These are phyloP conservation scores for Barbarea vulgaris DNA, from an alignment of 345 rosid species.

Conservation along the genomic window DNA sequence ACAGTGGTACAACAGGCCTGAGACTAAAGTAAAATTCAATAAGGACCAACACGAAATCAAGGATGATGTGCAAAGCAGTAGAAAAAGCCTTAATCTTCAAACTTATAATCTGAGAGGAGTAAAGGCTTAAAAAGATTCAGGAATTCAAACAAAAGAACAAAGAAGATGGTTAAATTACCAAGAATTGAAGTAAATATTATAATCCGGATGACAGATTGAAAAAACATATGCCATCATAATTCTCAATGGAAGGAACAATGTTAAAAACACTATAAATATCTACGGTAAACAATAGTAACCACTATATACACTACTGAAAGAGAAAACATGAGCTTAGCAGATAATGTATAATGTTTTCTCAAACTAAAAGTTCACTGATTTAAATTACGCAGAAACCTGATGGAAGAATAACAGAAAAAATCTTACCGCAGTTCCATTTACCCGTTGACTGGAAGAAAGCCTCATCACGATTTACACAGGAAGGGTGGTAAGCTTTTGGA, in stretches of 20 bases:
- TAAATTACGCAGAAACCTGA: constrained; percentile 13
- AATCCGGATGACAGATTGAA: constrained; percentile 8
- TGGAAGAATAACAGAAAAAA: constrained; percentile 18
- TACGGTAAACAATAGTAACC: constrained; percentile 2
- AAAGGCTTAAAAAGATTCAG: not conserved
- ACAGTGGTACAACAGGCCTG: constrained; percentile 37
- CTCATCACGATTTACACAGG: constrained; percentile 91
- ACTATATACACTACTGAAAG: constrained; percentile 12
- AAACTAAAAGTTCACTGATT: constrained; percentile 25
- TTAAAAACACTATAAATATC: constrained; percentile 1
- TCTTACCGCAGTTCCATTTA: constrained; percentile 97
- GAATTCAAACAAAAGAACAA: constrained; percentile 30
- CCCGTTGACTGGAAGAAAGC: constrained; percentile 86
- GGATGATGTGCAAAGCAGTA: constrained; percentile 17
- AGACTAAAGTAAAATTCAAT: constrained; percentile 25
- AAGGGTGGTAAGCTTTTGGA: constrained; percentile 95
- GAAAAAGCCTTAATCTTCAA: constrained; percentile 17
- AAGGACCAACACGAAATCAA: constrained; percentile 21
- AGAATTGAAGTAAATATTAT: not conserved
- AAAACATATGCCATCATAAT: constrained; percentile 9
- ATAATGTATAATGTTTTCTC: not conserved
- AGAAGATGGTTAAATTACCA: not conserved
- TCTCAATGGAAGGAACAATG: constrained; percentile 16
- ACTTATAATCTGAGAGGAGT: constrained; percentile 2
- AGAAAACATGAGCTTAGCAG: constrained; percentile 18